Percentiles rank a stretch among this genome's conserved stretches.
Evolutionary conservation across 2,329 filamentous ascomycete species (phyloP).

Genomic region (Aureobasidium zeae): DNA sequence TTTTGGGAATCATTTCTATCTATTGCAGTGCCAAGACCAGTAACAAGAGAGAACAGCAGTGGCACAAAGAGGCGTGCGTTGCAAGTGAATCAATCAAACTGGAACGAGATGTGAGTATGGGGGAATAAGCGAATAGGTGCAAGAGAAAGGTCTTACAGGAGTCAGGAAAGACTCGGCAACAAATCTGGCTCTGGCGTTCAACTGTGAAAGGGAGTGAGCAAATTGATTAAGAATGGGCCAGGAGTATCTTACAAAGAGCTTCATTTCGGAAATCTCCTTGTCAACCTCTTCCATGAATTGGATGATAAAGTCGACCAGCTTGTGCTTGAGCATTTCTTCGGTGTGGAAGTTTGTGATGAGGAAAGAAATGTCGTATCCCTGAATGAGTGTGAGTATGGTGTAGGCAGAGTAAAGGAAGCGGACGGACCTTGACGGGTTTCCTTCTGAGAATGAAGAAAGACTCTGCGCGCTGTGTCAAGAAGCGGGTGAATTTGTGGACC

Average conservation of each 20-base stretch:
- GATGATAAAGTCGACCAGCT: slow-evolving; percentile 97
- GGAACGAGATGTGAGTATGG: neutral
- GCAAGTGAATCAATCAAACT: slow-evolving; percentile 19
- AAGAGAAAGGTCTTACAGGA: slow-evolving; percentile 39
- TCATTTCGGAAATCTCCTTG: slow-evolving; percentile 99
- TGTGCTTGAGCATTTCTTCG: slow-evolving; percentile 97
- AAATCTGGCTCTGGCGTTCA: slow-evolving; percentile 94
- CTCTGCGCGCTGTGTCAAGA: slow-evolving; percentile 91
- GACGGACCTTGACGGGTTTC: slow-evolving; percentile 80
- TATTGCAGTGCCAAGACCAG: slow-evolving; percentile 9
- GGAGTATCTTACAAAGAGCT: slow-evolving; percentile 73
- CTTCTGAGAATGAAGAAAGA: slow-evolving; percentile 92
- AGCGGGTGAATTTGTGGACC: slow-evolving; percentile 96
- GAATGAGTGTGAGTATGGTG: slow-evolving; percentile 9
- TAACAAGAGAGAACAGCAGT: neutral
- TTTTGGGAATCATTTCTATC: slow-evolving; percentile 15
- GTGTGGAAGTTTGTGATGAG: slow-evolving; percentile 98
- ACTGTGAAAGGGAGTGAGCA: slow-evolving; percentile 49
- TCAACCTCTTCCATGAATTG: slow-evolving; percentile 99
- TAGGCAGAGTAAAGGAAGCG: neutral
- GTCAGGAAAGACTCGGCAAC: slow-evolving; percentile 98
- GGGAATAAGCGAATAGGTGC: neutral
- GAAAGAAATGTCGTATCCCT: slow-evolving; percentile 99
- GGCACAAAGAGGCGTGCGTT: slow-evolving; percentile 3
- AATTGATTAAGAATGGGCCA: slow-evolving; percentile 18